Conservation (phyloP, 2,329 filamentous ascomycete species). For the Stagonosporopsis tanaceti region DNA sequence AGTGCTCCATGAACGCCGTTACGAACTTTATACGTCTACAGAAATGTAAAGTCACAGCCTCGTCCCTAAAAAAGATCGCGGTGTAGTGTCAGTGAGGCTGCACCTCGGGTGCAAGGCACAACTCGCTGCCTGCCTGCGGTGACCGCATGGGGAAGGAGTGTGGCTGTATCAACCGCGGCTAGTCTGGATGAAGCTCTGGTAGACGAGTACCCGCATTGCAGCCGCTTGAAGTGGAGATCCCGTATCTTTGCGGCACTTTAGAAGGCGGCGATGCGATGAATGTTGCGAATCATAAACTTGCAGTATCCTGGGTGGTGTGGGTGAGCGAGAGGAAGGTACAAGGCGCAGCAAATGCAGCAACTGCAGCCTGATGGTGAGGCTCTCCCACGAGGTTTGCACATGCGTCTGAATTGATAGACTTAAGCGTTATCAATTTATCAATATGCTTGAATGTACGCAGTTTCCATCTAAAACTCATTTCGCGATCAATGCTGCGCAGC, state of each 20-base stretch:
- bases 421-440: neutral
- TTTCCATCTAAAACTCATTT: neutral
- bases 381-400: neutral
- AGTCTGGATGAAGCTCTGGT: slow-evolving; percentile 6
- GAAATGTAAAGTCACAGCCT: neutral
- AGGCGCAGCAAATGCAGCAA: neutral
- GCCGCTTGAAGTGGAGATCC: slow-evolving; percentile 7
- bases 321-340: neutral
- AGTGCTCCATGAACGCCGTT: neutral
- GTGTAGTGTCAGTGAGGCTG: slow-evolving; percentile 10
- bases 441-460: neutral
- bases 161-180: slow-evolving; percentile 15
- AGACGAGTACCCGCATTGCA: slow-evolving; percentile 9
- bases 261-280: neutral
- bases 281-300: neutral
- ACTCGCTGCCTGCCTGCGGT: slow-evolving; percentile 7
- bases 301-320: neutral
- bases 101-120: neutral
- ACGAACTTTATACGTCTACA: neutral
- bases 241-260: neutral
- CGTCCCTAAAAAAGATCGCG: neutral
- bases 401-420: too few species aligned
- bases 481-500: neutral
- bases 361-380: neutral
- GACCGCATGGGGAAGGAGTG: slow-evolving; percentile 11